Base-by-base conservation (phyloP, 116 monocot species). In the Posidonia oceanica region DNA sequence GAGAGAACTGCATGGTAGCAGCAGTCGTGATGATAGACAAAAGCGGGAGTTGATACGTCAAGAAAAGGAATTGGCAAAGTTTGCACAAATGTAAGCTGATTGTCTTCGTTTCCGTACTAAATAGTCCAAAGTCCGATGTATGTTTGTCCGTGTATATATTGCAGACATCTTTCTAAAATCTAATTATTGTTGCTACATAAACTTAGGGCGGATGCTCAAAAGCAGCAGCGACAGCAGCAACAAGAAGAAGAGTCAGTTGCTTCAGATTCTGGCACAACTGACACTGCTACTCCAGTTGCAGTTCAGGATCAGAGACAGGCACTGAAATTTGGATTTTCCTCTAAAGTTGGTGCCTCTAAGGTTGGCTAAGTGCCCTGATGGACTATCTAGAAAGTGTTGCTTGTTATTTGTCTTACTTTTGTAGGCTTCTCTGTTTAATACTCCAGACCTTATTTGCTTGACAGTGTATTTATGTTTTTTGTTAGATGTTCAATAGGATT, bases 41-140 rank as follows among this genome's bases (percentile, higher is more conserved):
- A 92, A 84, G 79, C 82, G 92, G 74, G 98, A 99, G 72, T 90
- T 90, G 67, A 60, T 88, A 57, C 89, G 98, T n/a, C 82, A 93
- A 75, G 98, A 99, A 70, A 99, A 88, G 76, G 98, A 99, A 84
- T 84, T 99, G 79, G 93, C 98, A 38, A 93, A 90, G 71, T 88
- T 99, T 77, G 90, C 93, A 59, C 98, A 93, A 78, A 83, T 99
- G 98, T 99, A 90, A 60, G 22, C 36, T 29, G 29, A 29, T 62
- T 21, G 36, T 36, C 36, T 62, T 58, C 2, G 16, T 58, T 7
- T 58, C 58, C 3, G 29, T 29, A 29, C 29, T 18, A 10, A 0
- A 48, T 48, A 48, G 12, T 48, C 48, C 48, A 48, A 48, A 48
- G 48, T 10, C 7, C 8, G 11, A 48, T 48, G 48, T 48, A 10